Evolutionary conservation across 2,329 filamentous ascomycete genomes (phyloP), one percentile per base, ranked within the genome.

Genomic region (Penicillium sp.): DNA sequence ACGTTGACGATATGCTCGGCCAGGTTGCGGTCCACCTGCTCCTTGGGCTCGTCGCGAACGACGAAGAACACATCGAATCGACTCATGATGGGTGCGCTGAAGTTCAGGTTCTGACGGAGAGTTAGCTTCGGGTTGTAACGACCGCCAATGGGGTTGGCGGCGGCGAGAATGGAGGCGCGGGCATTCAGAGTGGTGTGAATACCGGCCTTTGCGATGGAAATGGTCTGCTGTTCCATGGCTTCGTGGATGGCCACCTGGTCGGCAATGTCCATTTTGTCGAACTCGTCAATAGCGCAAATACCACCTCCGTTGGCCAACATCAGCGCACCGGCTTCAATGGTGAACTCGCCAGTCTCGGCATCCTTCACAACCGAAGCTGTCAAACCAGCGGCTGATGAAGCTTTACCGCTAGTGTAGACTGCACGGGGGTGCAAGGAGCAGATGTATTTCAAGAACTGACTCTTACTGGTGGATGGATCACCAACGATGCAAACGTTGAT

Each of bases 171-270:
- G 45, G 89, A 94, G 0, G 94, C 97, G 53, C 94, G 86, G 2
- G 94, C 94, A 70, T 99, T 99, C 44, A 99, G 84, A 0, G 94
- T 99, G 4, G 94, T 95, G 73, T 99, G 94, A 56, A 99, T 99
- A 68, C 94, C 94, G 5, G 94, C 94, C 77, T 99, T 99, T 57
- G 94, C 93, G 68, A 99, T 99, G 8, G 92, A 97, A 63, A 99
- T 99, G 5, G 94, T 99, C 77, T 99, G 94, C 79, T 99, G 94
- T 84, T 99, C 94, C 94, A 99, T 99, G 56, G 94, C 94, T 85
- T 99, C 94, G 83, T 99, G 94, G 69, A 99, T 99, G 62, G 94
- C 94, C 53, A 99, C 94, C 77, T 99, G 94, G 73, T 99, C 94
- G 50, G 80, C 86, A 59, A 99, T 89, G 68, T 99, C 94, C 94